Evolutionary conservation across 2,329 filamentous ascomycete species (phyloP).

Genomic region (Pseudocercospora musae): DNA sequence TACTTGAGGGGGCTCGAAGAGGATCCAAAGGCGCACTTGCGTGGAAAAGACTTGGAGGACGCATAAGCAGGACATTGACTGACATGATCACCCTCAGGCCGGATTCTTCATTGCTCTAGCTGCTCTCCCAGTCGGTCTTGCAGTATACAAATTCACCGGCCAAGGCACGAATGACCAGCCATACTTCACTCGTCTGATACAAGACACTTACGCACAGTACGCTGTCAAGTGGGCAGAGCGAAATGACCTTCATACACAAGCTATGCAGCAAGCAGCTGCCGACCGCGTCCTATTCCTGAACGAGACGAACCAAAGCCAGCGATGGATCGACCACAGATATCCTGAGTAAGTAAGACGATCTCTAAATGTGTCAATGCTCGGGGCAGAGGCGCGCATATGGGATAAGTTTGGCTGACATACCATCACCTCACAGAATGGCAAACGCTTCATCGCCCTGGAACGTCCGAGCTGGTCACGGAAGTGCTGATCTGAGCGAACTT

Average conservation of each 20-base stretch:
- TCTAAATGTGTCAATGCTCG: not conserved
- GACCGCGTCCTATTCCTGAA: conserved; percentile 60
- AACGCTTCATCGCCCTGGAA: conserved; percentile 63
- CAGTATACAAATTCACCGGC: conserved; percentile 46
- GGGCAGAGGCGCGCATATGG: not conserved
- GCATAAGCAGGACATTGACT: not conserved
- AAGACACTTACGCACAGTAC: conserved; percentile 54
- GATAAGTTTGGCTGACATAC: not conserved
- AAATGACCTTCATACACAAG: conserved; percentile 59
- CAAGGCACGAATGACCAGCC: conserved; percentile 40
- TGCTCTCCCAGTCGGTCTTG: conserved; percentile 44
- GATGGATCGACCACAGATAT: conserved; percentile 54
- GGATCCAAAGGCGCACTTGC: not conserved
- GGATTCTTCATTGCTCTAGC: conserved; percentile 49
- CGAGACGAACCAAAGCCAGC: conserved; percentile 43
- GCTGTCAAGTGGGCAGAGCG: conserved; percentile 53
- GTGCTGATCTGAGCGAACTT: conserved; percentile 57
- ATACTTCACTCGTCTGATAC: conserved; percentile 52
- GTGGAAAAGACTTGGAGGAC: not conserved
- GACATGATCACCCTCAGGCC: conserved; percentile 35
- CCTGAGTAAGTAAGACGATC: conserved; percentile 57
- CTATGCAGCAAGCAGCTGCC: conserved; percentile 60
- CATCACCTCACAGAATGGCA: conserved; percentile 11
- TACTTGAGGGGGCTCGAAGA: not conserved
- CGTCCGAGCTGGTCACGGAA: conserved; percentile 57